These are phyloP conservation scores for Ormosia semicastrata DNA, from an alignment of 306 rosid species.

Conservation along the genomic window DNA sequence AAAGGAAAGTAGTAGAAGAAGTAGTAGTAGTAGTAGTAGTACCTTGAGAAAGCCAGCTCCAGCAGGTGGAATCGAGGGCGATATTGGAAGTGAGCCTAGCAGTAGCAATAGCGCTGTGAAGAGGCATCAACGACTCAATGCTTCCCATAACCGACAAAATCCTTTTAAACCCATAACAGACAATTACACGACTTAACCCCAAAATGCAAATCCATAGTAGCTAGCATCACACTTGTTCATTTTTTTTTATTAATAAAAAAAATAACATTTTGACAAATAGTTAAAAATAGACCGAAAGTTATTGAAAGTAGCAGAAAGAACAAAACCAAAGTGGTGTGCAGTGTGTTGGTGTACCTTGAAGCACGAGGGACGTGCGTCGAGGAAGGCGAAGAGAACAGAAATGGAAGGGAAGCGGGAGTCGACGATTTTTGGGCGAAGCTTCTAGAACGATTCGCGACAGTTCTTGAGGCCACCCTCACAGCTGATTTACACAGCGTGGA, in stretches of 20 bases:
- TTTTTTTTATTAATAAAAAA: neutral
- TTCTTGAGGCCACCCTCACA: constrained; percentile 51
- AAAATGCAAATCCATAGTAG: neutral
- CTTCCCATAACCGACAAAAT: constrained; percentile 61
- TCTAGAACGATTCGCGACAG: constrained; percentile 54
- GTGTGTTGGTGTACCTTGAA: constrained; percentile 46
- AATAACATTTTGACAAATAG: neutral
- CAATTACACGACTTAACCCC: neutral
- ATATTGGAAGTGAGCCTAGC: constrained; percentile 86
- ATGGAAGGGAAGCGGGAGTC: constrained; percentile 25
- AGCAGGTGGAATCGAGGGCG: constrained; percentile 67
- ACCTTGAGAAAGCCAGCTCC: constrained; percentile 96
- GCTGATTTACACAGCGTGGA: constrained; percentile 63
- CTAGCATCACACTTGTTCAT: neutral
- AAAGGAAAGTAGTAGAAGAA: constrained; percentile 13
- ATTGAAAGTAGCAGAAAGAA: neutral
- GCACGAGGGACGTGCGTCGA: constrained; percentile 42
- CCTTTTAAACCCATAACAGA: constrained; percentile 32
- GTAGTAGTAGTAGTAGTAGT: neutral
- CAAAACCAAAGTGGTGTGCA: neutral
- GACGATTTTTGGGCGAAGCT: constrained; percentile 36
- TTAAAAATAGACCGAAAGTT: too few relatives aligned
- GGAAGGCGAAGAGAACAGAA: constrained; percentile 43
- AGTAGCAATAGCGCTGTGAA: constrained; percentile 77
- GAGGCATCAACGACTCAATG: constrained; percentile 79